Conservation (phyloP, 1,139 yeast species). For the Pneumocystis oryctolagi region DNA sequence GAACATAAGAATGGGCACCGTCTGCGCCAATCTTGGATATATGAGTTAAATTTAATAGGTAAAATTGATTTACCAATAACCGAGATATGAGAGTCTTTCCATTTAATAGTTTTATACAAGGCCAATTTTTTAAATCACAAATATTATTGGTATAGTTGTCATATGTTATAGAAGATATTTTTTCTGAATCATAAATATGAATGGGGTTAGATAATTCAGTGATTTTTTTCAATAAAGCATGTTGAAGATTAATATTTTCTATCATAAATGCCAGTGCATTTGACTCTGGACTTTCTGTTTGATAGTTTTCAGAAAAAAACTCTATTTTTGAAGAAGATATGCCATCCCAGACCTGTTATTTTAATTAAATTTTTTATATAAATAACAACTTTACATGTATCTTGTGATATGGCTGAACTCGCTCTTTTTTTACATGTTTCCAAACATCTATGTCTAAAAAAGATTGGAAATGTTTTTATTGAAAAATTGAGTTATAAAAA, state of each 20-base stretch:
- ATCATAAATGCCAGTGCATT: constrained; percentile 61
- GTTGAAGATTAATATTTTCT: constrained; percentile 73
- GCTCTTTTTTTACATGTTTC: constrained; percentile 48
- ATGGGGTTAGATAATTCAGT: constrained; percentile 31
- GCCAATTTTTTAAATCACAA: constrained; percentile 46
- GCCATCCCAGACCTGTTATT: constrained; percentile 51
- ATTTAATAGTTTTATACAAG: constrained; percentile 50
- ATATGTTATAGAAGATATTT: constrained; percentile 27
- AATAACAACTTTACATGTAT: constrained; percentile 36
- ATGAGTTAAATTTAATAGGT: background rate
- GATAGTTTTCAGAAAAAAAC: constrained; percentile 29
- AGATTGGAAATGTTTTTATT: background rate
- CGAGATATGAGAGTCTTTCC: constrained; percentile 56
- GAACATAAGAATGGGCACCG: constrained; percentile 88
- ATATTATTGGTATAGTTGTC: constrained; percentile 32
- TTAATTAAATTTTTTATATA: background rate
- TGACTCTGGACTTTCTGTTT: constrained; percentile 14
- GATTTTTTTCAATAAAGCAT: constrained; percentile 45
- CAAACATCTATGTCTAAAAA: constrained; percentile 49
- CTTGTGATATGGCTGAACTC: constrained; percentile 67
- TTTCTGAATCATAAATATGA: background rate
- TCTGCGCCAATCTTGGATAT: constrained; percentile 66
- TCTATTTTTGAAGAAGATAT: constrained; percentile 53
- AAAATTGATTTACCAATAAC: constrained; percentile 28
- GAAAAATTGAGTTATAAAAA: background rate